These are phyloP conservation scores for Populus euphratica DNA, from an alignment of 345 rosid species.

Conservation along the genomic window DNA sequence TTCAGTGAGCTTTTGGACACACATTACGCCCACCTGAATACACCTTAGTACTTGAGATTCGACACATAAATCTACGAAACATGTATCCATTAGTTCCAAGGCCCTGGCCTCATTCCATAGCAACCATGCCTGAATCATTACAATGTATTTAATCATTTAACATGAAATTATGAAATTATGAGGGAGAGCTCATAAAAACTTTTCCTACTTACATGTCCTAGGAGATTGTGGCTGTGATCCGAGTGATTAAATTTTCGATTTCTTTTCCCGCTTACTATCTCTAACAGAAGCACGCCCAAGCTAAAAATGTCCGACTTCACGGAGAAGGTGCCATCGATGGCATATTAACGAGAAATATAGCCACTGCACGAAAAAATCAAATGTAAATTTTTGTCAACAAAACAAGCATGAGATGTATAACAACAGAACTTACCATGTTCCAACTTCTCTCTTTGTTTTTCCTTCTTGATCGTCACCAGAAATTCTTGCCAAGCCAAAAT, in stretches of 20 bases:
- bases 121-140: constrained; percentile 6
- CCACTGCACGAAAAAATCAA: neutral
- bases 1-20: neutral
- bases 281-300: neutral
- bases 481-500: constrained; percentile 8
- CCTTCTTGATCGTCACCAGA: neutral
- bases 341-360: neutral
- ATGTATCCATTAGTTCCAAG: neutral
- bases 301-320: neutral
- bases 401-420: neutral
- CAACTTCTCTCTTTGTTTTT: neutral
- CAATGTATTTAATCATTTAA: neutral
- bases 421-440: neutral
- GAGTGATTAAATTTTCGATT: neutral
- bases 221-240: neutral
- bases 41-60: neutral
- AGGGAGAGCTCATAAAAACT: neutral
- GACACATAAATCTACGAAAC: neutral
- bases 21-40: neutral
- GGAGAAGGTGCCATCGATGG: neutral
- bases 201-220: neutral
- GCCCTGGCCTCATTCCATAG: constrained; percentile 14
- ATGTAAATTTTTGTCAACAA: neutral
- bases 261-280: neutral
- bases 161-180: neutral